Evolutionary conservation across 108 stramenopile genomes (phyloP).

Genomic region (Nitzschia sp.): DNA sequence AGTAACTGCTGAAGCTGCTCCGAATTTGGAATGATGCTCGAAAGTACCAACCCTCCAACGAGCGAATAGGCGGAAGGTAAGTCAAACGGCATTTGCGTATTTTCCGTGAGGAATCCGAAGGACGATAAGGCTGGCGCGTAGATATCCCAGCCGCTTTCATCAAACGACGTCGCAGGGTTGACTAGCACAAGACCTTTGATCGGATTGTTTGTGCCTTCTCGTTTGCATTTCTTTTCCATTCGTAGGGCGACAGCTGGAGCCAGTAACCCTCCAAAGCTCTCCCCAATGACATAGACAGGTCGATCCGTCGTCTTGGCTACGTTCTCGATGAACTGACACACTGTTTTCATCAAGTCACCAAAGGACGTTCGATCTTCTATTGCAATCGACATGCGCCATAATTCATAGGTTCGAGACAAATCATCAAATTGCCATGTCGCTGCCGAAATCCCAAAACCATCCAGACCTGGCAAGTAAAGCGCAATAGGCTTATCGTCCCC

Average conservation of each 20-base stretch:
- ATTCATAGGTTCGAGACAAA: slow-evolving; percentile 70
- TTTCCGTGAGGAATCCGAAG: slow-evolving; percentile 49
- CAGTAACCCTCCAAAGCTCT: slow-evolving; percentile 85
- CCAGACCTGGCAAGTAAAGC: slow-evolving; percentile 86
- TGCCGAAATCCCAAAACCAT: slow-evolving; percentile 88
- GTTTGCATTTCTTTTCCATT: slow-evolving; percentile 34
- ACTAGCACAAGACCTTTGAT: slow-evolving; percentile 76
- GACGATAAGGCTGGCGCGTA: slow-evolving; percentile 57
- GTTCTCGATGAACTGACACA: slow-evolving; percentile 57
- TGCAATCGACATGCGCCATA: slow-evolving; percentile 75
- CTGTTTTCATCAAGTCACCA: slow-evolving; percentile 46
- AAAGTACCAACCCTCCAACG: slow-evolving; percentile 57
- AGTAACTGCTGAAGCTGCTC: slow-evolving; percentile 58
- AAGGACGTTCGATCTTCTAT: slow-evolving; percentile 56
- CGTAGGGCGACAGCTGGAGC: slow-evolving; percentile 73
- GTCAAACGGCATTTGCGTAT: slow-evolving; percentile 21
- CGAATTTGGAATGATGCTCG: slow-evolving; percentile 56
- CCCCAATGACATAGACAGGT: slow-evolving; percentile 76
- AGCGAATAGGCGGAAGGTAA: slow-evolving; percentile 74
- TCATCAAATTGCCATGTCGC: slow-evolving; percentile 74
- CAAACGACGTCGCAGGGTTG: slow-evolving; percentile 92
- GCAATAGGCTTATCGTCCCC: slow-evolving; percentile 46
- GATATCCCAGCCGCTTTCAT: slow-evolving; percentile 73
- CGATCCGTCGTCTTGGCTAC: slow-evolving; percentile 35
- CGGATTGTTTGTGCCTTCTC: slow-evolving; percentile 19